A percentile compares a stretch with the other conserved stretches of the same genome.
These are phyloP conservation scores for Penicillium rolfsii DNA, from an alignment of 2,329 filamentous ascomycete genomes.

Conservation along the genomic window DNA sequence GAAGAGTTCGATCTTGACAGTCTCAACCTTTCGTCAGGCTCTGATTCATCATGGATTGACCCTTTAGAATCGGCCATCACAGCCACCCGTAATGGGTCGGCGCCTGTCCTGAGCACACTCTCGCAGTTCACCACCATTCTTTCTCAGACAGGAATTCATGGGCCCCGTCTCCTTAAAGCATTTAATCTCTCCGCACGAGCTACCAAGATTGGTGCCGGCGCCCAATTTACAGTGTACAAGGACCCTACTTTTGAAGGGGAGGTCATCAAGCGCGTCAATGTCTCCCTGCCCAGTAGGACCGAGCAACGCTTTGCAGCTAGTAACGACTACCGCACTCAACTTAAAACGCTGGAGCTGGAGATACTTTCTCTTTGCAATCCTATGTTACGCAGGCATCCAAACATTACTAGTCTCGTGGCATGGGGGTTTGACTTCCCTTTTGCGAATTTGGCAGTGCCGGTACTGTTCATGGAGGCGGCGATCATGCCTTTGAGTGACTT, in stretches of 20 bases:
- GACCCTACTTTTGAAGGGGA: constrained; percentile 29
- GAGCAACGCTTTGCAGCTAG: constrained; percentile 27
- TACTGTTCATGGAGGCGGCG: constrained; percentile 35
- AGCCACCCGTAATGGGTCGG: constrained; percentile 32
- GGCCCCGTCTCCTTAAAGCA: constrained; percentile 29
- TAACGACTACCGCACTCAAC: constrained; percentile 30
- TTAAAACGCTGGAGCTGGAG: constrained; percentile 32
- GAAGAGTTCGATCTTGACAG: constrained; percentile 18
- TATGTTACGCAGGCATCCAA: constrained; percentile 30
- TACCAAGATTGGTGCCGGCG: constrained; percentile 31
- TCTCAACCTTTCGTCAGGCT: constrained; percentile 8
- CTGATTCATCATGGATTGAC: constrained; percentile 20
- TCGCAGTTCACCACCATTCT: constrained; percentile 35
- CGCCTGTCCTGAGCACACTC: constrained; percentile 29
- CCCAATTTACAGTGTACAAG: constrained; percentile 35
- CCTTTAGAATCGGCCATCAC: constrained; percentile 31
- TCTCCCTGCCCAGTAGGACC: constrained; percentile 27
- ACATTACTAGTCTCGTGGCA: constrained; percentile 30
- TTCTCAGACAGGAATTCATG: constrained; percentile 32
- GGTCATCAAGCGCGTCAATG: constrained; percentile 35
- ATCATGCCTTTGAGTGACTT: constrained; percentile 33
- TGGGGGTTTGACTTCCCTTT: constrained; percentile 37
- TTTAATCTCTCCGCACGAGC: constrained; percentile 28
- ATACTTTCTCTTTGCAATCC: constrained; percentile 34
- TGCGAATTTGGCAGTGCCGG: constrained; percentile 32